Percentiles rank a stretch among this genome's conserved stretches.
Conservation (phyloP, 2,329 filamentous ascomycete species). For the Arthrobotrys megalospora region DNA sequence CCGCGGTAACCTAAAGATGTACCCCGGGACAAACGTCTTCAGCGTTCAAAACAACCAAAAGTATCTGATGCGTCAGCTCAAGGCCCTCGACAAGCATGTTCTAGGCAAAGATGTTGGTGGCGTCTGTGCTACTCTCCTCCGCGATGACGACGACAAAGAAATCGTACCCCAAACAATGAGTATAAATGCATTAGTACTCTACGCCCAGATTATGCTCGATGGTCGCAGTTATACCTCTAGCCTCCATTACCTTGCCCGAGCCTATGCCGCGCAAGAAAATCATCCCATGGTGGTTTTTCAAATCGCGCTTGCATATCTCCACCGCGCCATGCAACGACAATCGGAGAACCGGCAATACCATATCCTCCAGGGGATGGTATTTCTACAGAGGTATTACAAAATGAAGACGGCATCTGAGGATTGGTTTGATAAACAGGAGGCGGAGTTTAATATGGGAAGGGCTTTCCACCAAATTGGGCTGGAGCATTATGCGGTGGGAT, state of each 20-base stretch:
- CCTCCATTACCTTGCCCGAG: constrained; percentile 84
- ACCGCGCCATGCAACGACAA: constrained; percentile 90
- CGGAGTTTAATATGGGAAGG: constrained; percentile 84
- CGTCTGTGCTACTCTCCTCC: constrained; percentile 61
- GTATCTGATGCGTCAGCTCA: constrained; percentile 91
- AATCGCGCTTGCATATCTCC: constrained; percentile 86
- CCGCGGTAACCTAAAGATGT: constrained; percentile 62
- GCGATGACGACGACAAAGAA: constrained; percentile 67
- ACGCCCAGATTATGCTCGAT: constrained; percentile 89
- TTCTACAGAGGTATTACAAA: constrained; percentile 81
- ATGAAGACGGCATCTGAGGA: constrained; percentile 68
- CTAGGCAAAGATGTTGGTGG: constrained; percentile 69
- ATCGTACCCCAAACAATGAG: constrained; percentile 75
- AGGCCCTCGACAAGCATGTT: constrained; percentile 83
- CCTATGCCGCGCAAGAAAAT: constrained; percentile 79
- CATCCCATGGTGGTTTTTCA: constrained; percentile 86
- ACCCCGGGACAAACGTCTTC: constrained; percentile 64
- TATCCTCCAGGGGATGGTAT: constrained; percentile 86
- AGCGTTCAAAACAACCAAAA: constrained; percentile 75
- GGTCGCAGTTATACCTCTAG: constrained; percentile 81
- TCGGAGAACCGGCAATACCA: constrained; percentile 91
- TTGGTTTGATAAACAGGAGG: constrained; percentile 75
- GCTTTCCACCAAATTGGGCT: constrained; percentile 81
- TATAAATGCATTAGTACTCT: constrained; percentile 85
- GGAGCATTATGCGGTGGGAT: constrained; percentile 79